Evolutionary conservation across 108 stramenopile species (phyloP).

Genomic region (Nitzschia putrida): DNA sequence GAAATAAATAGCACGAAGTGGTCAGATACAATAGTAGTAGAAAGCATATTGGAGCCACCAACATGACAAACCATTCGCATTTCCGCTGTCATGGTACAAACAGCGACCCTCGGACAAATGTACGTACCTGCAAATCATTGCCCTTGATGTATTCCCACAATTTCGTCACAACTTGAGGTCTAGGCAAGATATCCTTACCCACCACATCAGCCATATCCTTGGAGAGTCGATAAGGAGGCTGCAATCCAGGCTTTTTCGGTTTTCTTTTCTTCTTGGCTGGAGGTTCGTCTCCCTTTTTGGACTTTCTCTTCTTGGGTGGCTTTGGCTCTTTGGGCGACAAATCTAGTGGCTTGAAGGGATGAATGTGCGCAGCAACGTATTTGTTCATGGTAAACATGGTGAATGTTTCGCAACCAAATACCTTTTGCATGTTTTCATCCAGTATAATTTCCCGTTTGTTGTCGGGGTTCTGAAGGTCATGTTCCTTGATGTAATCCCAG

Average conservation of each 20-base stretch:
- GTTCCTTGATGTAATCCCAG: constrained; percentile 84
- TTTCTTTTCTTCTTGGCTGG: constrained; percentile 46
- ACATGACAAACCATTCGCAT: too few species aligned
- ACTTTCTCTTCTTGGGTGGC: constrained; percentile 36
- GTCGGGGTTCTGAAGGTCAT: constrained; percentile 86
- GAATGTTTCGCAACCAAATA: constrained; percentile 70
- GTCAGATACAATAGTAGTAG: background rate
- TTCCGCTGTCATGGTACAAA: background rate
- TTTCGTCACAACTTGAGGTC: constrained; percentile 80
- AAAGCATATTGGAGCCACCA: background rate
- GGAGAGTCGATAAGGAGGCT: constrained; percentile 78
- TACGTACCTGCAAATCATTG: constrained; percentile 70
- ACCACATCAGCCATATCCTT: constrained; percentile 64
- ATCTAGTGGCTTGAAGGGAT: constrained; percentile 81
- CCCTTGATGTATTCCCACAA: constrained; percentile 87
- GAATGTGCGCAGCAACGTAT: constrained; percentile 67
- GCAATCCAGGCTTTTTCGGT: constrained; percentile 58
- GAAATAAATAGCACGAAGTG: background rate
- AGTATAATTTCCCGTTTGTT: constrained; percentile 80
- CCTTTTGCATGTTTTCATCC: constrained; percentile 67
- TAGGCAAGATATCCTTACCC: constrained; percentile 66
- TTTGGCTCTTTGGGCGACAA: constrained; percentile 54
- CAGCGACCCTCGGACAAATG: background rate
- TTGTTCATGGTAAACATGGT: constrained; percentile 94
- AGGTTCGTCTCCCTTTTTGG: constrained; percentile 8